These are phyloP conservation scores for Penicillium taxi DNA, from an alignment of 495 filamentous ascomycete species.

Conservation along the genomic window DNA sequence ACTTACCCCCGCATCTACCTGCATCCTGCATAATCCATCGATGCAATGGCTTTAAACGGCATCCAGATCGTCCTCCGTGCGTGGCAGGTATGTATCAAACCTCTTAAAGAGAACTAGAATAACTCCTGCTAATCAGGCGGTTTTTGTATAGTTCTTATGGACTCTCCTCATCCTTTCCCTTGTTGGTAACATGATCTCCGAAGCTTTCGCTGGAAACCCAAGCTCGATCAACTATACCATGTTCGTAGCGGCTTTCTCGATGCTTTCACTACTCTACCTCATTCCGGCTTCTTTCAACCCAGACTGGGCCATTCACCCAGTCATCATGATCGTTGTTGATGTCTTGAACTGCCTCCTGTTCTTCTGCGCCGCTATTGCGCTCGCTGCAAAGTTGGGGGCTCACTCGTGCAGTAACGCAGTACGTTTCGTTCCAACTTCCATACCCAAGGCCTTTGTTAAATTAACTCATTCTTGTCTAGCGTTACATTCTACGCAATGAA, in stretches of 20 bases:
- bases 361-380: conserved; percentile 56
- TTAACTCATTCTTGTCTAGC: conserved; percentile 2
- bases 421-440: conserved; percentile 17
- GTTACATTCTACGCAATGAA: conserved; percentile 48
- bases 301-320: conserved; percentile 42
- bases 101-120: not conserved
- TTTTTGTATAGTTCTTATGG: conserved; percentile 49
- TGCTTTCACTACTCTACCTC: conserved; percentile 57
- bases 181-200: conserved; percentile 59
- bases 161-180: conserved; percentile 60
- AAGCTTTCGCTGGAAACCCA: conserved; percentile 48
- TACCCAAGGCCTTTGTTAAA: not conserved
- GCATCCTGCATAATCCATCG: conserved; percentile 5
- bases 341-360: conserved; percentile 56
- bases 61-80: conserved; percentile 30
- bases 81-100: conserved; percentile 28
- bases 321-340: conserved; percentile 51
- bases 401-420: conserved; percentile 59
- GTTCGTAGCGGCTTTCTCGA: conserved; percentile 56
- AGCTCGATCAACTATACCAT: conserved; percentile 54
- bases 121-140: not conserved
- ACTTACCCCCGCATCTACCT: not conserved
- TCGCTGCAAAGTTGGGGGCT: conserved; percentile 49
- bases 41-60: conserved; percentile 26
- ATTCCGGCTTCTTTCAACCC: conserved; percentile 46